Evolutionary conservation across 352 stramenopile genomes (phyloP).

Genomic region (Pythium utonaiense): DNA sequence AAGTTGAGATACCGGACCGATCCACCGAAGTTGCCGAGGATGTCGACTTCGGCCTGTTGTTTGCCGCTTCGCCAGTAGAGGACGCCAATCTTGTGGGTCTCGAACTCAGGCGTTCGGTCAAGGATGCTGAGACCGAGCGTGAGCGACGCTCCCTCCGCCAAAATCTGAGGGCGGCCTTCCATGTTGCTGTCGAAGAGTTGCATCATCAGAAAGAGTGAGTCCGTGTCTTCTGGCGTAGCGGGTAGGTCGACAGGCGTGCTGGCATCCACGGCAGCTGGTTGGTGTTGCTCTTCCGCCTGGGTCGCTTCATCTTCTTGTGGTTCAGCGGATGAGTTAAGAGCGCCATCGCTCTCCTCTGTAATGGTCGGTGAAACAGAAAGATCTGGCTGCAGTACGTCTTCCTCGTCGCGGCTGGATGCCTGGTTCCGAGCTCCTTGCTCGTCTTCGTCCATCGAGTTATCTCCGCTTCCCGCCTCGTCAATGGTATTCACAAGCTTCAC

Average conservation of each 20-base stretch:
- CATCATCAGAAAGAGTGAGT: constrained; percentile 81
- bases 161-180: constrained; percentile 49
- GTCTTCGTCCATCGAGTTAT: neutral
- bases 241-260: neutral
- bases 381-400: neutral
- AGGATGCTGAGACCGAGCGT: constrained; percentile 66
- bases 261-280: neutral
- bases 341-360: neutral
- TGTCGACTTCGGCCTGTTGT: constrained; percentile 57
- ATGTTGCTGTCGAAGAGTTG: constrained; percentile 70
- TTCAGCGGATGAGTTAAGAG: neutral
- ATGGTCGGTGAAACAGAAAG: neutral
- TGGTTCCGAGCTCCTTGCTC: neutral
- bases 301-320: neutral
- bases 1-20: constrained; percentile 77
- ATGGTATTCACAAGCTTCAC: neutral
- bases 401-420: neutral
- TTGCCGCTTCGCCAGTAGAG: constrained; percentile 64
- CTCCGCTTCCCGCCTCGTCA: neutral
- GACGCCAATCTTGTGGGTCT: constrained; percentile 87
- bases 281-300: neutral
- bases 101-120: constrained; percentile 74
- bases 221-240: constrained; percentile 18
- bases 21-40: constrained; percentile 67
- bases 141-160: constrained; percentile 53